Evolutionary conservation across 768 basidiomycete genomes (phyloP).

Genomic region (Daedaleopsis sinensis): DNA sequence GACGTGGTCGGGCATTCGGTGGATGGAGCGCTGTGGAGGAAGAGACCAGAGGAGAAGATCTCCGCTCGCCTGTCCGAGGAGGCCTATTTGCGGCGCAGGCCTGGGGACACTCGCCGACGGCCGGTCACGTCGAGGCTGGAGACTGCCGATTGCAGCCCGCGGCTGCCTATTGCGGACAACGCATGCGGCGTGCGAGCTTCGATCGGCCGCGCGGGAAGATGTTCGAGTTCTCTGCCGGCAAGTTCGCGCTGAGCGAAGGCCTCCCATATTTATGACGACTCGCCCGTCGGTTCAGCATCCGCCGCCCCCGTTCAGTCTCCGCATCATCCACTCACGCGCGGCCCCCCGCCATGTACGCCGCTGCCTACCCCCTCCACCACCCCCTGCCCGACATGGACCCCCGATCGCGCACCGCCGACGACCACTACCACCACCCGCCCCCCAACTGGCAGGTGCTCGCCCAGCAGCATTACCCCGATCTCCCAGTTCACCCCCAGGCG

Average conservation of each 20-base stretch:
- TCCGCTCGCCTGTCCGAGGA: not conserved
- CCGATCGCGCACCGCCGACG: conserved; percentile 12
- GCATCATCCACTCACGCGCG: conserved; percentile 17
- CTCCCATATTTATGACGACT: conserved; percentile 15
- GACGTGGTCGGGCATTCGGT: not conserved
- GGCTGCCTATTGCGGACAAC: not conserved
- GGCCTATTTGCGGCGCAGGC: not conserved
- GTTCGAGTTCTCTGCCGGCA: conserved; percentile 10
- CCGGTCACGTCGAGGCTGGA: too few relatives aligned
- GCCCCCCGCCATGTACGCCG: conserved; percentile 19
- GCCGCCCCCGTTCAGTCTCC: conserved; percentile 21
- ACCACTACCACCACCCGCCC: conserved; percentile 7
- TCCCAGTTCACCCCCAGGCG: conserved; percentile 2
- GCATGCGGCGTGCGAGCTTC: conserved; percentile 7
- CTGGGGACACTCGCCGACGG: not conserved
- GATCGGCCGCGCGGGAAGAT: conserved; percentile 1
- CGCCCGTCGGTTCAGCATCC: conserved; percentile 16
- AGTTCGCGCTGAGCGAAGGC: conserved; percentile 12
- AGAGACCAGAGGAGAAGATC: not conserved
- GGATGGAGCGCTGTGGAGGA: conserved; percentile 1
- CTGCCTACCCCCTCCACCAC: conserved; percentile 13
- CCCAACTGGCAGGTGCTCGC: conserved; percentile 9
- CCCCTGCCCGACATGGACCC: conserved; percentile 10
- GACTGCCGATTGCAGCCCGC: not conserved
- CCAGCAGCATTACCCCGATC: conserved; percentile 17